Conservation (phyloP, 1,139 yeast species). For the Chernovozyma sophiae-reginae region DNA sequence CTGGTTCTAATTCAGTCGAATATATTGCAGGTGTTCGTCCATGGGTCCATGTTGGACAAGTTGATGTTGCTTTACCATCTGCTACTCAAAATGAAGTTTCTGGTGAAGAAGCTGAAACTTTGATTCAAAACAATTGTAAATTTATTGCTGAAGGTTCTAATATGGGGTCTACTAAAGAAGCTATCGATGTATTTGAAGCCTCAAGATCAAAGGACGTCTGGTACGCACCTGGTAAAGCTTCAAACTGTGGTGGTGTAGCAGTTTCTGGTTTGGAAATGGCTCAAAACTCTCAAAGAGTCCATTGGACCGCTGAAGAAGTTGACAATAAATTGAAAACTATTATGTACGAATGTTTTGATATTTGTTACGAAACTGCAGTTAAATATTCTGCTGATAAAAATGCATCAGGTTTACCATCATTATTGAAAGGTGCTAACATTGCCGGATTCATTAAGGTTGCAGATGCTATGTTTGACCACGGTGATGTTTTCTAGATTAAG, state of each 20-base stretch:
- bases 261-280: conserved; percentile 99
- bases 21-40: conserved; percentile 94
- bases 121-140: conserved; percentile 87
- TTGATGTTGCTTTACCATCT: conserved; percentile 95
- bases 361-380: conserved; percentile 84
- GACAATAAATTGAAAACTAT: conserved; percentile 83
- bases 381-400: conserved; percentile 71
- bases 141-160: conserved; percentile 98
- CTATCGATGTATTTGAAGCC: conserved; percentile 90
- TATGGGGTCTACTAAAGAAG: conserved; percentile 98
- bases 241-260: conserved; percentile 99
- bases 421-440: conserved; percentile 98
- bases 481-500: conserved; percentile 62
- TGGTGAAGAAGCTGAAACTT: conserved; percentile 93
- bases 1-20: conserved; percentile 51
- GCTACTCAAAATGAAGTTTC: conserved; percentile 98
- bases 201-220: conserved; percentile 78
- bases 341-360: conserved; percentile 90
- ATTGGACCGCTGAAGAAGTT: conserved; percentile 87
- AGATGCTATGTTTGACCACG: conserved; percentile 96
- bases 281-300: conserved; percentile 92
- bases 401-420: conserved; percentile 66
- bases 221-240: conserved; percentile 99
- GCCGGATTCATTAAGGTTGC: conserved; percentile 99
- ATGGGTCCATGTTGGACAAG: conserved; percentile 88